Base-by-base conservation (phyloP, 306 rosid genomes). In the Sindora glabra region DNA sequence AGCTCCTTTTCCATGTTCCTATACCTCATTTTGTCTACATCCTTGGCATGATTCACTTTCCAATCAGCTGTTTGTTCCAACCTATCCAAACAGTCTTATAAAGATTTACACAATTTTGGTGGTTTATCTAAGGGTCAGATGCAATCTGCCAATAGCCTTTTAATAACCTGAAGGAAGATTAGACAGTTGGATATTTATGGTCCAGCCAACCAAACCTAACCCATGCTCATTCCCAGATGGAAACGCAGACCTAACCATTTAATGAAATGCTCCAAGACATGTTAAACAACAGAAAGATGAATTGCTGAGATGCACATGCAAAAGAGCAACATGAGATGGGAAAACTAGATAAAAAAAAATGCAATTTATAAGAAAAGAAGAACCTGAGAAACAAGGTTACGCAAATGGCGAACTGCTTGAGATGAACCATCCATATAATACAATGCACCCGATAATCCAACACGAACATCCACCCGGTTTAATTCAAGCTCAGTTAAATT, bases 391-490 rank as follows among this genome's bases (percentile, higher is more conserved):
- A 86, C 96, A 68, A 92, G 99, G 81, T 70, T 72, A 66, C 96
- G 95, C 89, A 92, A 67, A 71, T 92, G 99, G 67, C 99, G 77
- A 56, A 92, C 96, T 29, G 99, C 94, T 80, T 92, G 99, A 66
- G 99, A 91, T 74, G 99, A 89, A 46, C 99, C 96, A 80, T 92
- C 87, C 99, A 92, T 92, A 81, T 74, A 92, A 79, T 83, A 86
- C 32, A 84, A 68, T 61, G 99, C 85, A 54, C 96, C 99, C 7
- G 95, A 84, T 71, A 89, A 65, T 62, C 99, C 99, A 71, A 92
- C 95, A 29, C 99, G 90, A 29, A 92, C 82, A 77, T 92, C 99
- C 76, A 92, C 96, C 59, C 99, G 90, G 59, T 89, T 86, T 33
- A 92, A 74, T 74, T 89, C 96, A 62, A 86, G 99, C 78, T 92